Conservation (phyloP, 257 asterid species). For the Gentiana dahurica region DNA sequence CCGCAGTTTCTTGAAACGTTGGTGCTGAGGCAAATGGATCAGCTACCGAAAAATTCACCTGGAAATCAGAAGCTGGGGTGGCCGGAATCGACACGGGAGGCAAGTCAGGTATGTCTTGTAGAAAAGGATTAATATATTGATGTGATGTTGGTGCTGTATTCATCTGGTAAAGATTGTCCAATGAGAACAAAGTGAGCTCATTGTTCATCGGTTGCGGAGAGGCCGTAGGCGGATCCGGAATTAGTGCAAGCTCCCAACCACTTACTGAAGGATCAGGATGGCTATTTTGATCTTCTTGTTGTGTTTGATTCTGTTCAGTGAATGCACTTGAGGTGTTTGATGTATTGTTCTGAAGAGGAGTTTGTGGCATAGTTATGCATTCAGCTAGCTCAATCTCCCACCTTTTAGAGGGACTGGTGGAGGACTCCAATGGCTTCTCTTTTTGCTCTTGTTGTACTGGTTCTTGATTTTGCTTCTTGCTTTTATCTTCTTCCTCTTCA, state of each 20-base stretch:
- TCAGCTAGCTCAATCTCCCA: constrained; percentile 51
- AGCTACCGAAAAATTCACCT: background rate
- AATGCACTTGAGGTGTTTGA: constrained; percentile 4
- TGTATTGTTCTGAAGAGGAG: background rate
- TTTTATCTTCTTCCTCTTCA: constrained; percentile 7
- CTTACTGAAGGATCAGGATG: constrained; percentile 9
- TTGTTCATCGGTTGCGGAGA: background rate
- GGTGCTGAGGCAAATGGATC: constrained; percentile 4
- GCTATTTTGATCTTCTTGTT: background rate
- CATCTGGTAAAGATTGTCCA: constrained; percentile 14
- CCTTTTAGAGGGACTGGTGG: constrained; percentile 12
- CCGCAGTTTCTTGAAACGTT: constrained; percentile 3
- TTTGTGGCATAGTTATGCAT: background rate
- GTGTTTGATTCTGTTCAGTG: constrained; percentile 3
- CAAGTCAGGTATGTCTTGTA: constrained; percentile 26
- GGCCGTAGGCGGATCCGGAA: constrained; percentile 16
- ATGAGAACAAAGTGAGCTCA: background rate
- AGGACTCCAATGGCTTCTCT: constrained; percentile 3
- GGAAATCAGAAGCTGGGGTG: background rate
- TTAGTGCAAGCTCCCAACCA: constrained; percentile 30
- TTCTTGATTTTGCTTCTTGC: background rate
- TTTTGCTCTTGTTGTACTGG: constrained; percentile 6
- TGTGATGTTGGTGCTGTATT: constrained; percentile 8
- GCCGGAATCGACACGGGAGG: background rate
- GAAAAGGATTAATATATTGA: constrained; percentile 51